Percentiles rank a stretch among this genome's conserved stretches.
These are phyloP conservation scores for Phytopythium cucurbitacearum DNA, from an alignment of 352 stramenopile species.

Conservation along the genomic window DNA sequence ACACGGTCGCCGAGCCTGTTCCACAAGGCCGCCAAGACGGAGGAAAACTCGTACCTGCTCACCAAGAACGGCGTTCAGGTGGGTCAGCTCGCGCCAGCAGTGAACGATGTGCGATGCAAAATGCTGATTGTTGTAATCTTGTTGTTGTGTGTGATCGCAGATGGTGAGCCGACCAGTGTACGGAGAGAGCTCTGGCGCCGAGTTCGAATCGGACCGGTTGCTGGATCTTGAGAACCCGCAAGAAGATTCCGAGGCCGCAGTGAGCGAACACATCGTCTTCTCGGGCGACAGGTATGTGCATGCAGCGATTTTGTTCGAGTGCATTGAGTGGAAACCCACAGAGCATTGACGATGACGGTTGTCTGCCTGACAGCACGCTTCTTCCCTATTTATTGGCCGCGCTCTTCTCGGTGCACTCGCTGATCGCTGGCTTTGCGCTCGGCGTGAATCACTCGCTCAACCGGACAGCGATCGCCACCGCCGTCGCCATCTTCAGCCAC, in stretches of 20 bases:
- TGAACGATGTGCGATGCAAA: no score
- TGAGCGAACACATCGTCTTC: constrained; percentile 65
- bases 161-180: constrained; percentile 8
- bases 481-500: constrained; percentile 63
- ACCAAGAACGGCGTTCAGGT: constrained; percentile 29
- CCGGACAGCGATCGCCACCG: constrained; percentile 47
- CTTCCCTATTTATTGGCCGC: constrained; percentile 58
- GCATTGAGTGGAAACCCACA: no score
- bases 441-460: constrained; percentile 51
- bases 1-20: constrained; percentile 27
- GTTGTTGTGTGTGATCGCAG: background rate
- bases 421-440: constrained; percentile 61
- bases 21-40: constrained; percentile 26
- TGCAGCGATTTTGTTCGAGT: background rate
- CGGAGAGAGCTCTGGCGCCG: constrained; percentile 6
- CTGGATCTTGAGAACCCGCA: constrained; percentile 13
- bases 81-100: background rate
- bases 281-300: constrained; percentile 33
- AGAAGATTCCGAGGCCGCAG: constrained; percentile 22
- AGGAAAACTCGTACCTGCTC: constrained; percentile 36
- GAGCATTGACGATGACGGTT: constrained; percentile 4
- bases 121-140: no score
- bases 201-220: constrained; percentile 19
- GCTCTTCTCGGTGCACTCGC: constrained; percentile 63
- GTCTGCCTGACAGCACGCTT: constrained; percentile 22